Conservation (phyloP, 306 rosid species). For the Cucumis cinereus region DNA sequence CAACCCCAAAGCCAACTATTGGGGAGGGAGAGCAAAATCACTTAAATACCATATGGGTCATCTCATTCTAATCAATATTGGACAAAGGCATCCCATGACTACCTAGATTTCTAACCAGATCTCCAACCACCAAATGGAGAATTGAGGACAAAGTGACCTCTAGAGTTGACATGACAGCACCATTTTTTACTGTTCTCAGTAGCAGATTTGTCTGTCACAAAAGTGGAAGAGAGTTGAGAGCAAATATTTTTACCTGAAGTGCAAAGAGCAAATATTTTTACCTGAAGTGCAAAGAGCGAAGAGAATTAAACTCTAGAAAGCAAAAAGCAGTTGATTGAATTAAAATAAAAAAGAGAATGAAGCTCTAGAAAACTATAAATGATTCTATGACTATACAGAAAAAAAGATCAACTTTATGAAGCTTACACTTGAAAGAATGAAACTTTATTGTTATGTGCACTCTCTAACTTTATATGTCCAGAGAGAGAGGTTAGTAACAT, state of each 20-base stretch:
- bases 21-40: too few species aligned
- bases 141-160: not conserved
- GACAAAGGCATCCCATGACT: too few species aligned
- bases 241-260: not conserved
- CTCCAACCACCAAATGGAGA: not conserved
- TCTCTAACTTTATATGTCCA: not conserved
- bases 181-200: not conserved
- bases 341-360: not conserved
- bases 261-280: not conserved
- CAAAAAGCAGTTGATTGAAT: not conserved
- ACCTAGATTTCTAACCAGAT: not conserved
- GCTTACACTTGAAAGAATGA: not conserved
- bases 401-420: not conserved
- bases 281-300: not conserved
- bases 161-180: not conserved
- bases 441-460: not conserved
- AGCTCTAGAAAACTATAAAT: not conserved
- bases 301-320: not conserved
- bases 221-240: not conserved
- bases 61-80: too few species aligned
- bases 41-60: too few species aligned
- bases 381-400: not conserved
- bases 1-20: too few species aligned
- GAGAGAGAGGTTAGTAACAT: not conserved
- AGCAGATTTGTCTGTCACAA: not conserved